These are phyloP conservation scores for Magnolia changhungtana DNA, from an alignment of 164 flowering plant genomes.

Conservation along the genomic window DNA sequence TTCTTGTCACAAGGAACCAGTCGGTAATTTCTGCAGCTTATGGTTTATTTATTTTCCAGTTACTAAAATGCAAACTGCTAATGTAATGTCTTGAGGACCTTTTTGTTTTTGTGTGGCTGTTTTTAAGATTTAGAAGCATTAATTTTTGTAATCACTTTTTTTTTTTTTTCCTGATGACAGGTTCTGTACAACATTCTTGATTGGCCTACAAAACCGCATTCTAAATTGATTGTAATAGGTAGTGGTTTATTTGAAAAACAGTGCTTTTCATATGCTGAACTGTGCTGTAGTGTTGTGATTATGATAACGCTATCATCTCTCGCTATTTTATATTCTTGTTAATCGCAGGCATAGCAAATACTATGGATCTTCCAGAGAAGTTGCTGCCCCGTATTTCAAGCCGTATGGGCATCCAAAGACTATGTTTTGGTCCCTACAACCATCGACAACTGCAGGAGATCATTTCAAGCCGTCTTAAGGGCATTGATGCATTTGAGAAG, in stretches of 20 bases:
- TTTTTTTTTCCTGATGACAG: slow-evolving; percentile 27
- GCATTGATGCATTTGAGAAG: slow-evolving; percentile 85
- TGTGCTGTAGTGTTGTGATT: not conserved
- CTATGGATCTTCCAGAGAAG: slow-evolving; percentile 99
- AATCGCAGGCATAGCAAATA: slow-evolving; percentile 82
- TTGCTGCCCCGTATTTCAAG: slow-evolving; percentile 97
- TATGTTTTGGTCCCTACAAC: slow-evolving; percentile 90
- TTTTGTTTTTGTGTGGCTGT: not conserved
- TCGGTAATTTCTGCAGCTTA: slow-evolving; percentile 52
- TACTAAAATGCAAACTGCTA: not conserved
- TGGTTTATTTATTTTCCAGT: slow-evolving; percentile 1
- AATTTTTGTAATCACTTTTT: not conserved
- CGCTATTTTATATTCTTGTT: not conserved
- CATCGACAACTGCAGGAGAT: slow-evolving; percentile 90
- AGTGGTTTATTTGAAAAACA: not conserved
- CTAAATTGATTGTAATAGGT: slow-evolving; percentile 92
- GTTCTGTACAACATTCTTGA: slow-evolving; percentile 94
- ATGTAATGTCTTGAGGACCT: not conserved
- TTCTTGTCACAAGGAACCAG: slow-evolving; percentile 89
- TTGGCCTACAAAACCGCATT: slow-evolving; percentile 89
- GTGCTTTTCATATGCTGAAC: not conserved
- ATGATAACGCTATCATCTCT: not conserved
- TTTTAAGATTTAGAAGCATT: not conserved
- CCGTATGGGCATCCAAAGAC: slow-evolving; percentile 92
- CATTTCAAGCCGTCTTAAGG: slow-evolving; percentile 74